Conservation (phyloP, 2,329 filamentous ascomycete genomes). For the Fusarium sp. region DNA sequence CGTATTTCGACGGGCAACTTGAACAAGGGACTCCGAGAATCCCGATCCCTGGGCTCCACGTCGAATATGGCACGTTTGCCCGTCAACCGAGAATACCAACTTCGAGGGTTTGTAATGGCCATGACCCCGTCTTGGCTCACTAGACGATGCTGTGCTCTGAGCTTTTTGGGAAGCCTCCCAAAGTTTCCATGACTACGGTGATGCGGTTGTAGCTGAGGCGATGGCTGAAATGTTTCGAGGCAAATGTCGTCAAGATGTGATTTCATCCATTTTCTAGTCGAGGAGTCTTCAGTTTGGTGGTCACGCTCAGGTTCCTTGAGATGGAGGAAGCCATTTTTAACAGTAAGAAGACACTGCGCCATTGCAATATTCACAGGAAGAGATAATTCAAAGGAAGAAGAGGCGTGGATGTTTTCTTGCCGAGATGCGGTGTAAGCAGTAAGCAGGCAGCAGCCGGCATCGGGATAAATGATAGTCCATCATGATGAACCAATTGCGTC, state of each 20-base stretch:
- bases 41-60: background rate
- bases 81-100: background rate
- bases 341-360: background rate
- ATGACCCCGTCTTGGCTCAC: background rate
- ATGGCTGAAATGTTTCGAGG: background rate
- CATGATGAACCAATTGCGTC: background rate
- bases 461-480: conserved; percentile 1
- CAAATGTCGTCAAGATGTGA: background rate
- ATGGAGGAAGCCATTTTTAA: background rate
- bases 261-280: background rate
- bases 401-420: background rate
- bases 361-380: background rate
- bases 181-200: background rate
- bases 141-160: background rate
- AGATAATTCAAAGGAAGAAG: background rate
- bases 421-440: background rate
- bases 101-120: background rate
- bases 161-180: background rate
- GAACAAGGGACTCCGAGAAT: background rate
- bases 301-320: background rate
- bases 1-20: conserved; percentile 15
- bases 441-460: background rate
- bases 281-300: background rate
- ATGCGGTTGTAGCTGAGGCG: background rate
- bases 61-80: background rate